Base-by-base conservation (phyloP, 495 filamentous ascomycete species). In the Neurospora cerealis region DNA sequence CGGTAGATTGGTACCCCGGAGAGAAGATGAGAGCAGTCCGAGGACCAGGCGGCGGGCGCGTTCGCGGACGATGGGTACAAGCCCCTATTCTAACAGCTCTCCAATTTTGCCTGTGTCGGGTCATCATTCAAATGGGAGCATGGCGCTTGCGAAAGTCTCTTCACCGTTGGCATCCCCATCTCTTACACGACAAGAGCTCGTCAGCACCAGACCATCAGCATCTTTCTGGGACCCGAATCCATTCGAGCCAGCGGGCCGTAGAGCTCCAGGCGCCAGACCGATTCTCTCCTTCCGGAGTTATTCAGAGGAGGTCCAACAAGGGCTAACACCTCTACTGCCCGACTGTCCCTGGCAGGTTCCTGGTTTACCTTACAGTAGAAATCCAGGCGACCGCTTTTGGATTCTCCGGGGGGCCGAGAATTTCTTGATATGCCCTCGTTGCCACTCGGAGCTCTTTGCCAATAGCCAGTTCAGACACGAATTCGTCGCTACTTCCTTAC, bases 351-450 rank as follows among this genome's bases (percentile, higher is more conserved):
- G 83, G 71, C 79, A 72, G 21, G 60, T 77, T 15, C 76, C 83
- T 11, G 40, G 77, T 19, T 24, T 54, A 2, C 70, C 74, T 34
- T 38, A 73, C 4, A 66, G 66, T 11, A 72, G 73, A 34, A 71
- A 77, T 4, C 81, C 80, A 11, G 74, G 78, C 32, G 73, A 79
- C 24, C 81, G 81, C 48, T 86, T 84, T 75, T 72, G 85, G 4
- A 84, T 82, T 1, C 74, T 87, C 2, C 82, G 81, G 11, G 75
- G 79, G 8, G 81, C 82, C 71, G 81, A 84, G 11, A 83, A 83
- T 74, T 85, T 87, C 73, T 76, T 79, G n/a, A 83, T 87, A 21
- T 87, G 85, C 71, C 81, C 83, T 0, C 81, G 80, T 39, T 87
- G 85, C 72, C 85, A 83, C 69, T 74, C 71, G 4, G 73, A 72